A percentile compares a stretch with the other conserved stretches of the same genome.
phyloP scores from a whole-genome alignment of 73 alveolate species.

The Urostyla sp. region DNA sequence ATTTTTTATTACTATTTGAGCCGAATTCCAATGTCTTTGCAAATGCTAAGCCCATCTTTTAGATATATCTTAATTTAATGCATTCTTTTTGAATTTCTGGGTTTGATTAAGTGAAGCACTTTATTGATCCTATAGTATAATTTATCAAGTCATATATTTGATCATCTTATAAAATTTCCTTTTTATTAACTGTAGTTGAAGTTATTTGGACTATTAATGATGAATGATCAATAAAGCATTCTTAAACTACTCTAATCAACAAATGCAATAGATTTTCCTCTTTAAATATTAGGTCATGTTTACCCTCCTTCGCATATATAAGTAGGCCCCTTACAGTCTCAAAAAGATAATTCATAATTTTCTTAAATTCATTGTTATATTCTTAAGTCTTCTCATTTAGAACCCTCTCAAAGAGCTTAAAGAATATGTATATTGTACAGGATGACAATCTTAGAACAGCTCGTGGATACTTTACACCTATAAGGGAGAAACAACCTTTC shows the following conservation, averaged over 20 bases:
- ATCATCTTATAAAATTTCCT: slow-evolving; percentile 46
- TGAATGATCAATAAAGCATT: slow-evolving; percentile 30
- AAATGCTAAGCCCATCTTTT: not conserved
- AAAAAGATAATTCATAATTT: slow-evolving; percentile 8
- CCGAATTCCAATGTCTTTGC: slow-evolving; percentile 24
- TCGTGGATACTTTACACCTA: slow-evolving; percentile 56
- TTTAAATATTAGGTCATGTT: slow-evolving; percentile 14
- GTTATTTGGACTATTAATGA: slow-evolving; percentile 16
- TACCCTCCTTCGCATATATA: slow-evolving; percentile 31
- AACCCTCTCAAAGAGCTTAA: slow-evolving; percentile 28
- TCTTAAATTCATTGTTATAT: not conserved
- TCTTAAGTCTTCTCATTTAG: not conserved
- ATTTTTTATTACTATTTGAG: slow-evolving; percentile 47
- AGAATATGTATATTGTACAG: slow-evolving; percentile 49
- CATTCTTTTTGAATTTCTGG: slow-evolving; percentile 1
- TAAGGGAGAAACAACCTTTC: slow-evolving; percentile 57
- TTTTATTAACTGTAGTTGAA: not conserved
- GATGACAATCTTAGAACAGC: slow-evolving; percentile 60
- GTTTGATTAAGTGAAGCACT: slow-evolving; percentile 31
- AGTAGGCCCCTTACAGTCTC: slow-evolving; percentile 27
- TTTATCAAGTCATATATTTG: slow-evolving; percentile 52
- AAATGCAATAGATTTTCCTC: slow-evolving; percentile 23
- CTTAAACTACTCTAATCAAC: slow-evolving; percentile 13
- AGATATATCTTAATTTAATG: not conserved
- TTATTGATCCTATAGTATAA: slow-evolving; percentile 56